These are phyloP conservation scores for Medicago ruthenica DNA, from an alignment of 306 rosid genomes.

Conservation along the genomic window DNA sequence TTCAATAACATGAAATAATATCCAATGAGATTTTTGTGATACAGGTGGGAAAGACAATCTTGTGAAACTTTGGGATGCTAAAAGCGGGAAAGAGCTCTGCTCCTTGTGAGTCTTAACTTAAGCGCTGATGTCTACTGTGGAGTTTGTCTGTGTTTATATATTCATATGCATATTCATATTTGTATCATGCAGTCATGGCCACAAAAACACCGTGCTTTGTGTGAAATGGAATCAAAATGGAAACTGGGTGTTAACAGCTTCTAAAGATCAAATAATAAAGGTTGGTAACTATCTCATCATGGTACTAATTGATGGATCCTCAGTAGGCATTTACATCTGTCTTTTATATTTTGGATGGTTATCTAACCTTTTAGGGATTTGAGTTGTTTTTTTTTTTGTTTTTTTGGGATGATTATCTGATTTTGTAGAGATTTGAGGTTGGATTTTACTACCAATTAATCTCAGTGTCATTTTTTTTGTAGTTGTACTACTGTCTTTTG, in stretches of 20 bases:
- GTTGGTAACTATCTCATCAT: conserved; percentile 46
- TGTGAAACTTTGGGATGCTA: conserved; percentile 98
- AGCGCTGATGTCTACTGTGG: conserved; percentile 34
- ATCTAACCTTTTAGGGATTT: conserved; percentile 31
- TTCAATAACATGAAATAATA: conserved; percentile 32
- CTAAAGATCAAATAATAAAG: conserved; percentile 93
- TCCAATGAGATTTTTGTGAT: conserved; percentile 39
- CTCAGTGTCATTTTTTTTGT: conserved; percentile 16
- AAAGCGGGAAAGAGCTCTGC: conserved; percentile 86
- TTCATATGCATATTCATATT: conserved; percentile 38
- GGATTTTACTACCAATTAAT: conserved; percentile 15
- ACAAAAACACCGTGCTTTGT: conserved; percentile 84
- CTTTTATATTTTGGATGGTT: conserved; percentile 24
- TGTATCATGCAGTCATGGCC: conserved; percentile 85
- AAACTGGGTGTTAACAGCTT: conserved; percentile 87
- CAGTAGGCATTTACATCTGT: neutral
- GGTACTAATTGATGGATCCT: conserved; percentile 2
- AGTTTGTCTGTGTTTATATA: conserved; percentile 20
- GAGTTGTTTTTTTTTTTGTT: conserved; percentile 20
- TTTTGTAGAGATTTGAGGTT: conserved; percentile 34
- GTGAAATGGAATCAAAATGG: conserved; percentile 97
- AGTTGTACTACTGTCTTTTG: neutral
- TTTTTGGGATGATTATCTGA: conserved; percentile 29
- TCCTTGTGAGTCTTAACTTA: conserved; percentile 75
- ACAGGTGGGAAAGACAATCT: conserved; percentile 96